Percentiles rank a stretch among this genome's conserved stretches.
These are phyloP conservation scores for Macrolepiota albuminosa DNA, from an alignment of 768 basidiomycete genomes.

Conservation along the genomic window DNA sequence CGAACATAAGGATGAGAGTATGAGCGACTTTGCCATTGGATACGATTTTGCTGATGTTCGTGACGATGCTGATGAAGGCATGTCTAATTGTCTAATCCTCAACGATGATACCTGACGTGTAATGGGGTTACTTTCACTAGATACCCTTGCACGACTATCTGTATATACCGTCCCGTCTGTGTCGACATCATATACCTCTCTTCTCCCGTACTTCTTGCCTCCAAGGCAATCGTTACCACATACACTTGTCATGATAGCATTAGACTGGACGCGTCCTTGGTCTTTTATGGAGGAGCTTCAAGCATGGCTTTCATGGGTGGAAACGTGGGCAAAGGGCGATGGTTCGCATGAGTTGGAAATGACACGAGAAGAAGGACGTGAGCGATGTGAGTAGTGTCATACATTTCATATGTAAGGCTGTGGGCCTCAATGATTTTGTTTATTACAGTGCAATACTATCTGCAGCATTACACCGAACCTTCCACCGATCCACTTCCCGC, in stretches of 20 bases:
- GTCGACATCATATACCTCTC: conserved; percentile 59
- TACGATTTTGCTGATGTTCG: conserved; percentile 90
- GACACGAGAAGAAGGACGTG: conserved; percentile 72
- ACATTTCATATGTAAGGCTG: neutral
- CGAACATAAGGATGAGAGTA: conserved; percentile 53
- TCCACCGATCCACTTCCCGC: conserved; percentile 60
- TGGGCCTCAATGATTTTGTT: conserved; percentile 6
- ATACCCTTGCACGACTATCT: conserved; percentile 84
- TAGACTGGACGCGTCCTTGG: conserved; percentile 97
- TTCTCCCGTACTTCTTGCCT: conserved; percentile 78
- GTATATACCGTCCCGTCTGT: conserved; percentile 88
- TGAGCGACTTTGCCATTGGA: conserved; percentile 79
- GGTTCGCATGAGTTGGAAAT: conserved; percentile 68
- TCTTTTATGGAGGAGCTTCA: conserved; percentile 82
- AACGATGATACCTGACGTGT: neutral
- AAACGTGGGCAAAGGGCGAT: conserved; percentile 73
- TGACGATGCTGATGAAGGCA: conserved; percentile 94
- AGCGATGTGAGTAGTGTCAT: conserved; percentile 58
- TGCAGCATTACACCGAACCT: conserved; percentile 89
- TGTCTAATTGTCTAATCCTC: conserved; percentile 18
- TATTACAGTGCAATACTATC: conserved; percentile 71
- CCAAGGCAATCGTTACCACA: conserved; percentile 63
- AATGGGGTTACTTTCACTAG: conserved; percentile 32
- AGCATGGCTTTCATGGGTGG: conserved; percentile 83
- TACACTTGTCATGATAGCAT: conserved; percentile 74